Conservation (phyloP, 495 filamentous ascomycete genomes). For the Chaetomidium leptoderma region DNA sequence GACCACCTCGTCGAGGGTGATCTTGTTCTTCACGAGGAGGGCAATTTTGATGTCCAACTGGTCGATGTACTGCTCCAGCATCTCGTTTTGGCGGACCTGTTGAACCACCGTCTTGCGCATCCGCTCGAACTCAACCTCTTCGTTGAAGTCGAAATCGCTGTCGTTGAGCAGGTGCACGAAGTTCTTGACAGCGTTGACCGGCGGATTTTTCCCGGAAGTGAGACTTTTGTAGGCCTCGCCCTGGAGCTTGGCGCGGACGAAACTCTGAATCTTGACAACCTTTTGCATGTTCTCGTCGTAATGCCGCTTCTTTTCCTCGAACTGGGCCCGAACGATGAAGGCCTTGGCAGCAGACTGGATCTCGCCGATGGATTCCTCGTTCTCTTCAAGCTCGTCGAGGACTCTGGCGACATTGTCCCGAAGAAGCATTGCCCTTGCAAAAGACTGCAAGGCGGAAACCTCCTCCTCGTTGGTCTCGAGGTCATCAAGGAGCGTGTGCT, state of each 20-base stretch:
- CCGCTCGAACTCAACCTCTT: slow-evolving; percentile 93
- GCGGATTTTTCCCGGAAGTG: slow-evolving; percentile 94
- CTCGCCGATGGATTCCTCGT: slow-evolving; percentile 68
- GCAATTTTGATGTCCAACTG: slow-evolving; percentile 99
- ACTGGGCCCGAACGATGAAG: slow-evolving; percentile 65
- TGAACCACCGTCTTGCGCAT: slow-evolving; percentile 92
- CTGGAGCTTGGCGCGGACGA: slow-evolving; percentile 87
- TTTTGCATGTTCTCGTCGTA: slow-evolving; percentile 97
- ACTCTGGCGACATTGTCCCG: slow-evolving; percentile 65
- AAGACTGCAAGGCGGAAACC: slow-evolving; percentile 63
- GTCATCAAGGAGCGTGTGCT: slow-evolving; percentile 50
- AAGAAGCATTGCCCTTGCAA: slow-evolving; percentile 73
- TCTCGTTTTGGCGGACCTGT: slow-evolving; percentile 92
- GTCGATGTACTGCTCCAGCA: slow-evolving; percentile 95
- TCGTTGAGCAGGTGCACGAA: slow-evolving; percentile 98
- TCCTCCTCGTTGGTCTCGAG: slow-evolving; percentile 55
- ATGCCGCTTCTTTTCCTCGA: slow-evolving; percentile 78
- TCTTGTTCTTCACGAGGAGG: slow-evolving; percentile 97
- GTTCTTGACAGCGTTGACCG: slow-evolving; percentile 92
- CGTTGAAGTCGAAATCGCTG: slow-evolving; percentile 97
- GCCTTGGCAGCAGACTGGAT: slow-evolving; percentile 74
- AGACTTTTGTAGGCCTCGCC: slow-evolving; percentile 96
- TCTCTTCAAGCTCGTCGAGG: slow-evolving; percentile 69
- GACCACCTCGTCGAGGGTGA: slow-evolving; percentile 95
- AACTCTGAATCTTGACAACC: slow-evolving; percentile 97